Conservation (phyloP, 2,329 filamentous ascomycete species). For the Pseudomassariella vexata region DNA sequence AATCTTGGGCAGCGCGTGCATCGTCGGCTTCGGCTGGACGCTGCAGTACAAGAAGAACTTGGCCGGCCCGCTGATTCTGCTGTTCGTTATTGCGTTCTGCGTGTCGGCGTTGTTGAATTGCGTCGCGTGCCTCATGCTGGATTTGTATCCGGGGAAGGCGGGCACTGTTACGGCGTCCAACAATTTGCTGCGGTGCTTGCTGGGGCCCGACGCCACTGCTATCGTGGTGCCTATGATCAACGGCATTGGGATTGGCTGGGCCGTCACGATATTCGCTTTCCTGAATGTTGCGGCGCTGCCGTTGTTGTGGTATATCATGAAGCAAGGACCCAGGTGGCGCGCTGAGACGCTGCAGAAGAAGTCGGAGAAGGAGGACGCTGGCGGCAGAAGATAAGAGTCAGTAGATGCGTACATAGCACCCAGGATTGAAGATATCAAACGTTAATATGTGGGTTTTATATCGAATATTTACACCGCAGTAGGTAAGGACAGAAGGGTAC, state of each 20-base stretch:
- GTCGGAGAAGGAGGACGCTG: slow-evolving; percentile 23
- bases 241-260: slow-evolving; percentile 4
- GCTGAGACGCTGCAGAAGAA: slow-evolving; percentile 40
- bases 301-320: slow-evolving; percentile 24
- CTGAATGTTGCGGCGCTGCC: slow-evolving; percentile 24
- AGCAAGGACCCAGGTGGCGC: slow-evolving; percentile 21
- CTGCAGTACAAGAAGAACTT: slow-evolving; percentile 32
- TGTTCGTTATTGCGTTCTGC: slow-evolving; percentile 1
- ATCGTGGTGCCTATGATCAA: slow-evolving; percentile 2
- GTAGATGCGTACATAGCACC: no score
- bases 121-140: slow-evolving; percentile 2
- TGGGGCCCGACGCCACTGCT: slow-evolving; percentile 5
- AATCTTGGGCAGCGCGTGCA: slow-evolving; percentile 15
- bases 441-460: no score
- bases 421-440: no score
- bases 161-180: slow-evolving; percentile 3
- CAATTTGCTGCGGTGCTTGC: slow-evolving; percentile 5
- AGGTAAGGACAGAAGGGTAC: no score
- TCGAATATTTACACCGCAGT: no score
- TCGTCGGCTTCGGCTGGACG: slow-evolving; percentile 16
- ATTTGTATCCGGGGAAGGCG: slow-evolving; percentile 1
- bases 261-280: not conserved
- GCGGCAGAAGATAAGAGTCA: no score
- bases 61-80: slow-evolving; percentile 1
- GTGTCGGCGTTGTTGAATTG: slow-evolving; percentile 2